Evolutionary conservation across 768 basidiomycete species (phyloP), one percentile per base, ranked within the genome.

Genomic region (Tricholoma bakamatsutake): DNA sequence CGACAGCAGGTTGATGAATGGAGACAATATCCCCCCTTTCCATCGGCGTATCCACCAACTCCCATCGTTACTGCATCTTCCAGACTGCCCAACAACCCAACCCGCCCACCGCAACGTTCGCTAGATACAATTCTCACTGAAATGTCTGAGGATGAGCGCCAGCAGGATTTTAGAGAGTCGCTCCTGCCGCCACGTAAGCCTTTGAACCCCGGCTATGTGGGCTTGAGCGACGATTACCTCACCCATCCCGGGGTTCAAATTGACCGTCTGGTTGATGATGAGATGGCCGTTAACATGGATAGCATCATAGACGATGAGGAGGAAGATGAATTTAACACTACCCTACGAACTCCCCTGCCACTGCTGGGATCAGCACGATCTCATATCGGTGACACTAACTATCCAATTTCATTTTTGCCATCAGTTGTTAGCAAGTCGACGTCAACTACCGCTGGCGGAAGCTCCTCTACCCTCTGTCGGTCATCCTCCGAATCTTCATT

Each of bases 31-130:
- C 87, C 87, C 11, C 74, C 84, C 15, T 85, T 89, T 52, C 88
- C 88, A 30, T 82, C 88, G 4, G 88, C 88, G 33, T 90, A 90
- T 62, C 88, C 87, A 8, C 76, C 85, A 0, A 88, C 85, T 12
- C 87, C 87, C 10, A 61, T 82, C n/a, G 71, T 71, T 18, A 67
- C 69, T 17, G 46, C 61, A 15, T 67, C 74, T 3, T 62, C 73
- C 24, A 67, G 64, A 17, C 71, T 73, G 11, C 55, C 59, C 24
- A 51, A 24, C 31, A 43, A 53, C 53, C 39, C 28, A 47, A 27
- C 8, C 50, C 45, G 11, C 49, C 47, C 15, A n/a, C 59, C 35
- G 12, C 56, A 5, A 47, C 37, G 18, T 11, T 54, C 63, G 2
- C 6, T 51, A 57, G 21, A 64, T 62, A 30, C 67, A 66, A 30